Base-by-base conservation (phyloP, 2,329 filamentous ascomycete species). In the Ceratocystis destructans region DNA sequence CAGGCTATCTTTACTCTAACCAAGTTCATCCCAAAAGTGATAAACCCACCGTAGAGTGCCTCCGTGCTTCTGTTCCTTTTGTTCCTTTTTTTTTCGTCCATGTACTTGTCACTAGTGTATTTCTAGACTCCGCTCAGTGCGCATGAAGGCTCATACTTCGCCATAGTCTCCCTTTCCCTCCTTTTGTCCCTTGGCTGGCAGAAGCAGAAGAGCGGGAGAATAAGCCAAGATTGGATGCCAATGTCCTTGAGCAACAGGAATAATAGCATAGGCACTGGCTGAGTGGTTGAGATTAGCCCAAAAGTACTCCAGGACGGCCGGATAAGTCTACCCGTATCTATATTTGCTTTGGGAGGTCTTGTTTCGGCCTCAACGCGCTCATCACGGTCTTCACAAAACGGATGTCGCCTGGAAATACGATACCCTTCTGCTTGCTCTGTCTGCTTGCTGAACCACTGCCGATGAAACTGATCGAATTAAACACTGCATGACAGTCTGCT, bases 121-220 rank as follows among this genome's bases (percentile, higher is more conserved):
- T 28, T 25, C 48, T 53, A 25, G 7, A 25, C 48, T 53, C 48
- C 8, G 22, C 7, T 15, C 10, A 28, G 4, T 12, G 17, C 48
- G 22, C 12, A 53, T 10, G 48, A 53, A 53, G 20, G 3, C 28
- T 33, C 55, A 15, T 59, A 12, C 31, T 59, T 31, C 55, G 55
- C 28, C 22, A 7, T 37, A n/a, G 17, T 12, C 12, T 33, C 53
- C 15, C 53, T 28, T 33, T 31, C 25, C 28, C 31, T 59, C 55
- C 55, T n/a, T 31, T 31, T 12, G 33, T 37, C 17, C 25, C 20
- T 25, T 28, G 17, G 15, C 6, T 37, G 55, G 20, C 55, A 59
- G 55, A 59, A 59, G 20, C 55, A 59, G 55, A 59, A 59, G 55
- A 59, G 28, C 55, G 55, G 55, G 55, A 59, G 55, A 59, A 59